Evolutionary conservation across 2,329 filamentous ascomycete species (phyloP).

Genomic region (Colletotrichum sidae): DNA sequence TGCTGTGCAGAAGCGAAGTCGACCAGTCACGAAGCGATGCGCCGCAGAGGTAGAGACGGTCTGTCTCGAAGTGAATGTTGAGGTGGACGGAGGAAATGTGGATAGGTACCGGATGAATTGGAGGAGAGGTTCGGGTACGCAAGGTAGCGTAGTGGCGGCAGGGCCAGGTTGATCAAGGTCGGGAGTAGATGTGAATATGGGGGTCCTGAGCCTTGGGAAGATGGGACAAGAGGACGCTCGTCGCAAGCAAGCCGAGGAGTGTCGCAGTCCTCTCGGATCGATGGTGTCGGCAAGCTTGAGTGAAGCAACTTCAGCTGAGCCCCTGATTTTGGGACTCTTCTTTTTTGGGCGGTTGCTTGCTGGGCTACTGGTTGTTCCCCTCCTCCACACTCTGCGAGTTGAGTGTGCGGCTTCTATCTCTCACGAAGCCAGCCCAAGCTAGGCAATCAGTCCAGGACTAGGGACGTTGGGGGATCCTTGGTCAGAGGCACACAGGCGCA

Average conservation of each 20-base stretch:
- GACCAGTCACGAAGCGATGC: slow-evolving; percentile 15
- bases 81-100: slow-evolving; percentile 18
- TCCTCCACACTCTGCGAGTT: not conserved
- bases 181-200: slow-evolving; percentile 4
- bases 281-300: slow-evolving; percentile 1
- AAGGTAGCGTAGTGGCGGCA: not conserved
- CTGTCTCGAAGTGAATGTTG: slow-evolving; percentile 9
- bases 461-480: not conserved
- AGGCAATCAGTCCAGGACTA: slow-evolving; percentile 23
- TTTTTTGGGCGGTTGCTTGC: slow-evolving; percentile 3
- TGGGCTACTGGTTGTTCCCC: slow-evolving; percentile 16
- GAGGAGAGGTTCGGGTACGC: slow-evolving; percentile 9
- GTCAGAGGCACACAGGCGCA: too few relatives aligned
- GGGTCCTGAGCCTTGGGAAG: not conserved
- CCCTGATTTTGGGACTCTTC: slow-evolving; percentile 16
- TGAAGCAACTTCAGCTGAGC: slow-evolving; percentile 32
- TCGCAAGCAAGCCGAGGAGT: slow-evolving; percentile 15
- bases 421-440: slow-evolving; percentile 7
- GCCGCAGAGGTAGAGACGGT: slow-evolving; percentile 14
- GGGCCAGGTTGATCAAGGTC: too few relatives aligned
- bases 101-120: not conserved
- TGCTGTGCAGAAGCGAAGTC: slow-evolving; percentile 27
- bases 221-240: slow-evolving; percentile 3
- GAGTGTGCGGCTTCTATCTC: slow-evolving; percentile 6
- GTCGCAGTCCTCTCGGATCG: slow-evolving; percentile 26